phyloP scores from a whole-genome alignment of 352 stramenopile species.

The Phytophthora ramorum region DNA sequence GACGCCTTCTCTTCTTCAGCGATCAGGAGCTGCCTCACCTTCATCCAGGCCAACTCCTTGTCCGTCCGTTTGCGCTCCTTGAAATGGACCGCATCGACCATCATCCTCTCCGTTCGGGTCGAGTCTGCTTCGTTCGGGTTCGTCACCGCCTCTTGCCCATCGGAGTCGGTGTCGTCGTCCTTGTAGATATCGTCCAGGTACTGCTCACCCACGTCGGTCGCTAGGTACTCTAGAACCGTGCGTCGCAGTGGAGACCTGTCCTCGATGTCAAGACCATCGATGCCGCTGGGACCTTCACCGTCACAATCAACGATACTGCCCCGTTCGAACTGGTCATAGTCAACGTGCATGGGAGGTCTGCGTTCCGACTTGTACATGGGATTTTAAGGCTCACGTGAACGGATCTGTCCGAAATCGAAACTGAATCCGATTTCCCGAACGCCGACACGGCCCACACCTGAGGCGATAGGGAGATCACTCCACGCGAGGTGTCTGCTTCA shows the following conservation, averaged over 20 bases:
- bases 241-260: constrained; percentile 32
- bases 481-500: too few species aligned
- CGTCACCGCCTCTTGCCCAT: background rate
- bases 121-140: too few species aligned
- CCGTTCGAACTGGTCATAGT: constrained; percentile 1
- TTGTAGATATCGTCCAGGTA: constrained; percentile 70
- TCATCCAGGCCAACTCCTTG: constrained; percentile 41
- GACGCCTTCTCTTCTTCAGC: constrained; percentile 40
- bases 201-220: constrained; percentile 58
- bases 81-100: background rate
- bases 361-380: constrained; percentile 1
- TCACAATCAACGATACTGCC: constrained; percentile 42
- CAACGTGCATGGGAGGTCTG: constrained; percentile 10
- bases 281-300: constrained; percentile 53
- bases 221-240: constrained; percentile 57
- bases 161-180: constrained; percentile 41
- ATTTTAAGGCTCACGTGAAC: background rate
- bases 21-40: constrained; percentile 44
- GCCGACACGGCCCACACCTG: background rate
- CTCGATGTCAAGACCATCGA: constrained; percentile 47
- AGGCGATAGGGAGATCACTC: background rate
- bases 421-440: background rate
- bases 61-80: constrained; percentile 30
- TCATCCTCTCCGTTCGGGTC: too few species aligned
- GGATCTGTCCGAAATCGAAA: background rate